Evolutionary conservation across 768 basidiomycete genomes (phyloP).

Genomic region (Cubamyces sp.): DNA sequence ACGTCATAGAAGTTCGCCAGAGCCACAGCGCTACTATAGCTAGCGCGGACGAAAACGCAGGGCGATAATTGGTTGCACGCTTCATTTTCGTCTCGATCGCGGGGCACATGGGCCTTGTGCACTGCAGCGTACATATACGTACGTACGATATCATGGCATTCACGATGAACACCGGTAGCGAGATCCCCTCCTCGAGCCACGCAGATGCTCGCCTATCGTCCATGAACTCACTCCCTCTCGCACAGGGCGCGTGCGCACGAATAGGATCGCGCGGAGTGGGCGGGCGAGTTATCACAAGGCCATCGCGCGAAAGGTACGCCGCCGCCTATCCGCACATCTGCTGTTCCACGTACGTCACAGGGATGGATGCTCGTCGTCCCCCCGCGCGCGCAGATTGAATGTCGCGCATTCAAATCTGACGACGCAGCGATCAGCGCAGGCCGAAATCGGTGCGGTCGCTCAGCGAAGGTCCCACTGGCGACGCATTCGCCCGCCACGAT

Average conservation of each 20-base stretch:
- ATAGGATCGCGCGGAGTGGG: too few species aligned
- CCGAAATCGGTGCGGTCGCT: conserved; percentile 4
- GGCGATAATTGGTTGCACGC: not conserved
- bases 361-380: too few species aligned
- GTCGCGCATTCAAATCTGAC: not conserved
- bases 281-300: conserved; percentile 4
- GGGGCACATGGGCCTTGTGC: not conserved
- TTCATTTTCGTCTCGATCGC: not conserved
- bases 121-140: not conserved
- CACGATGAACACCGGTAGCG: conserved; percentile 16
- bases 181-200: conserved; percentile 12
- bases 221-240: too few species aligned
- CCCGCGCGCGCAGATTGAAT: not conserved
- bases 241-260: too few species aligned
- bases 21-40: too few species aligned
- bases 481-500: not conserved
- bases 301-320: too few species aligned
- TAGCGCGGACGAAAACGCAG: too few species aligned
- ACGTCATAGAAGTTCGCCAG: too few species aligned
- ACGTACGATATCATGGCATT: conserved; percentile 10
- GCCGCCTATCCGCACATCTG: too few species aligned
- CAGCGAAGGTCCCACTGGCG: not conserved
- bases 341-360: not conserved
- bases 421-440: conserved; percentile 13
- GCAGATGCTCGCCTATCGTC: conserved; percentile 4